phyloP scores from a whole-genome alignment of 2,329 filamentous ascomycete species.

The Emericellopsis cladophorae region DNA sequence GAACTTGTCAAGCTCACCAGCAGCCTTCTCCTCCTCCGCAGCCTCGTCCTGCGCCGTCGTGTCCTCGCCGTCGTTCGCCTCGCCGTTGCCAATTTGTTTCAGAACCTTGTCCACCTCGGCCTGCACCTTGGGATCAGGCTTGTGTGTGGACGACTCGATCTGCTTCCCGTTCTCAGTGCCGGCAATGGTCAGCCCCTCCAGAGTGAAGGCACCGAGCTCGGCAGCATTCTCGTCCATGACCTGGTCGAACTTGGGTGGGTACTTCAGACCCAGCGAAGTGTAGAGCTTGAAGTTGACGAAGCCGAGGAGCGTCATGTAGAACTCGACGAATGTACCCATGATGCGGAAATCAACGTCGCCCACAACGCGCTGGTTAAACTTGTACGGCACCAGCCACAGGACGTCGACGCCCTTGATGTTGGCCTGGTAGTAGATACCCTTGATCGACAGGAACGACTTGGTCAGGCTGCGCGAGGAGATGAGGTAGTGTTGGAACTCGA shows the following conservation, averaged over 20 bases:
- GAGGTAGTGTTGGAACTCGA: conserved; percentile 96
- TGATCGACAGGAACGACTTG: conserved; percentile 96
- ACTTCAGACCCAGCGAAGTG: conserved; percentile 81
- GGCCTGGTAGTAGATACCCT: conserved; percentile 98
- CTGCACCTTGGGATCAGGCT: conserved; percentile 49
- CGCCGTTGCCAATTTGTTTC: conserved; percentile 44
- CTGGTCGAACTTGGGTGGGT: conserved; percentile 87
- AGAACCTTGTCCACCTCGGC: conserved; percentile 58
- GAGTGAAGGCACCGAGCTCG: conserved; percentile 79
- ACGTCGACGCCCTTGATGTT: conserved; percentile 96
- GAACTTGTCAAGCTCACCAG: conserved; percentile 77
- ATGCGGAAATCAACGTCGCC: conserved; percentile 96
- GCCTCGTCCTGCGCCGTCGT: conserved; percentile 26
- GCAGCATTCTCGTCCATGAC: conserved; percentile 79
- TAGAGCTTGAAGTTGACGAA: conserved; percentile 96
- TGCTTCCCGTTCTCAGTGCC: conserved; percentile 38
- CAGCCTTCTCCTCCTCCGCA: conserved; percentile 32
- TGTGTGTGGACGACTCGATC: conserved; percentile 30
- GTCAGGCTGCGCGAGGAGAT: conserved; percentile 83
- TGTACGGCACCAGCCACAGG: conserved; percentile 93
- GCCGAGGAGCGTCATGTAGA: conserved; percentile 90
- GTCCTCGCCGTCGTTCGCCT: conserved; percentile 9
- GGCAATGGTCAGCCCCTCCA: conserved; percentile 60
- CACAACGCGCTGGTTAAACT: conserved; percentile 89
- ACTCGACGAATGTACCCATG: conserved; percentile 98